Evolutionary conservation across 2,329 filamentous ascomycete genomes (phyloP).

Genomic region (Stagonosporopsis vannaccii): DNA sequence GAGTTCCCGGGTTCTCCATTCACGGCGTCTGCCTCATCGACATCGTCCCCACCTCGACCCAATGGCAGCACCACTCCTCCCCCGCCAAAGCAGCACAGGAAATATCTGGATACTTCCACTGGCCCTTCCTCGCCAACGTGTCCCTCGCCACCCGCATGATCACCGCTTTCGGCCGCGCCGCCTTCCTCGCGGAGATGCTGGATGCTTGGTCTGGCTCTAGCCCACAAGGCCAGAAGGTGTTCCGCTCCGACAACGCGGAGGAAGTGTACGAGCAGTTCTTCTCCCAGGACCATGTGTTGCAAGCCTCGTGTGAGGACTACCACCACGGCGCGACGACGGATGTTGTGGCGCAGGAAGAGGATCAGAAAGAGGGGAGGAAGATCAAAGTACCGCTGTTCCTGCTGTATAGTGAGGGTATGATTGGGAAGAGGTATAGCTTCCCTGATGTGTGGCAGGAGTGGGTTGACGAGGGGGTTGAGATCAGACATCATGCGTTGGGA

Average conservation of each 20-base stretch:
- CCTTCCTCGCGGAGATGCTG: slow-evolving; percentile 47
- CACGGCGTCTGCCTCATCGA: slow-evolving; percentile 40
- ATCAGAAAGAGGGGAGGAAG: slow-evolving; percentile 54
- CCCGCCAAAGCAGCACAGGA: slow-evolving; percentile 52
- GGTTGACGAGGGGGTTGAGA: slow-evolving; percentile 55
- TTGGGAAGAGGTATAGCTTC: slow-evolving; percentile 60
- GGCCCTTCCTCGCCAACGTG: slow-evolving; percentile 65
- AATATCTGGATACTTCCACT: slow-evolving; percentile 62
- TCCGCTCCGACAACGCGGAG: slow-evolving; percentile 42
- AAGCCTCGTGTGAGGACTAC: slow-evolving; percentile 65
- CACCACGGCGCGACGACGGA: slow-evolving; percentile 61
- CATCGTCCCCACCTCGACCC: slow-evolving; percentile 60
- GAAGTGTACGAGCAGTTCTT: slow-evolving; percentile 55
- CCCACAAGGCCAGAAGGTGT: slow-evolving; percentile 3
- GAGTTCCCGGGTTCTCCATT: slow-evolving; percentile 51
- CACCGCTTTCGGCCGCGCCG: slow-evolving; percentile 52
- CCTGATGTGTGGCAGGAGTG: slow-evolving; percentile 59
- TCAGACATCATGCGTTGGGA: slow-evolving; percentile 57
- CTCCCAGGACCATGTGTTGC: slow-evolving; percentile 53
- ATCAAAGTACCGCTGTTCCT: slow-evolving; percentile 58
- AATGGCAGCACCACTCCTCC: slow-evolving; percentile 57
- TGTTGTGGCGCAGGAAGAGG: slow-evolving; percentile 58
- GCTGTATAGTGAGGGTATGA: slow-evolving; percentile 59
- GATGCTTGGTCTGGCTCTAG: slow-evolving; percentile 48
- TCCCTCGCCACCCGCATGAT: slow-evolving; percentile 61